These are phyloP conservation scores for Amanita thiersii DNA, from an alignment of 768 basidiomycete genomes.

Conservation along the genomic window DNA sequence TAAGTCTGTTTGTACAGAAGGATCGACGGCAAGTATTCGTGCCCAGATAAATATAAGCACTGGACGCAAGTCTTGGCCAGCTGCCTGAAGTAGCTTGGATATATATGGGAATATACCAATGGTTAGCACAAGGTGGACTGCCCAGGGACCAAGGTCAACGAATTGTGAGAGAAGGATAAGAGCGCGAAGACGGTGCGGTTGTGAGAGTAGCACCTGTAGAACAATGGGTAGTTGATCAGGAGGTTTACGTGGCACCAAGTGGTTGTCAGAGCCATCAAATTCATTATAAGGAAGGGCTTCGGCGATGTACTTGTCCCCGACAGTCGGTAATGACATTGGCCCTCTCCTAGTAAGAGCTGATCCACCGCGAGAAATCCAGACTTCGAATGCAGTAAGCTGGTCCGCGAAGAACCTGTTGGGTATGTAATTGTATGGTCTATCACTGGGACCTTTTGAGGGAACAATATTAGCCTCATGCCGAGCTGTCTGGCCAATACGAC, in stretches of 20 bases:
- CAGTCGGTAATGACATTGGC: conserved; percentile 60
- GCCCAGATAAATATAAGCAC: conserved; percentile 99
- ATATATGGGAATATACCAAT: conserved; percentile 99
- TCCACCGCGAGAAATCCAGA: conserved; percentile 94
- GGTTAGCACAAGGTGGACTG: conserved; percentile 88
- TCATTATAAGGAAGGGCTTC: conserved; percentile 4
- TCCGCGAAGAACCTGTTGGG: conserved; percentile 93
- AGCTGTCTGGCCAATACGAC: conserved; percentile 27
- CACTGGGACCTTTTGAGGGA: conserved; percentile 18
- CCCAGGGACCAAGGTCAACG: conserved; percentile 98
- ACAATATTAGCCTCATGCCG: conserved; percentile 18
- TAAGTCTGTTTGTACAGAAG: conserved; percentile 84
- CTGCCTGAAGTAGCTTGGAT: conserved; percentile 90
- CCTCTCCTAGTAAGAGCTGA: conserved; percentile 75
- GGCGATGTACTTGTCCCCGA: conserved; percentile 21
- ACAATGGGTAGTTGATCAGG: conserved; percentile 98
- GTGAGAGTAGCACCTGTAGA: conserved; percentile 92
- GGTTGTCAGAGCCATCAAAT: conserved; percentile 23
- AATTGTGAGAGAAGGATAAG: conserved; percentile 95
- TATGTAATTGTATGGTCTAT: conserved; percentile 61
- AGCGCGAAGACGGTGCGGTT: conserved; percentile 90
- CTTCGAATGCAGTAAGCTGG: conserved; percentile 94
- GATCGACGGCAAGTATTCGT: conserved; percentile 93
- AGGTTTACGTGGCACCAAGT: conserved; percentile 80
- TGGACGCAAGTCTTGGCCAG: conserved; percentile 90